A percentile compares a stretch with the other conserved stretches of the same genome.
These are phyloP conservation scores for Aureobasidium lini DNA, from an alignment of 2,329 filamentous ascomycete genomes.

Conservation along the genomic window DNA sequence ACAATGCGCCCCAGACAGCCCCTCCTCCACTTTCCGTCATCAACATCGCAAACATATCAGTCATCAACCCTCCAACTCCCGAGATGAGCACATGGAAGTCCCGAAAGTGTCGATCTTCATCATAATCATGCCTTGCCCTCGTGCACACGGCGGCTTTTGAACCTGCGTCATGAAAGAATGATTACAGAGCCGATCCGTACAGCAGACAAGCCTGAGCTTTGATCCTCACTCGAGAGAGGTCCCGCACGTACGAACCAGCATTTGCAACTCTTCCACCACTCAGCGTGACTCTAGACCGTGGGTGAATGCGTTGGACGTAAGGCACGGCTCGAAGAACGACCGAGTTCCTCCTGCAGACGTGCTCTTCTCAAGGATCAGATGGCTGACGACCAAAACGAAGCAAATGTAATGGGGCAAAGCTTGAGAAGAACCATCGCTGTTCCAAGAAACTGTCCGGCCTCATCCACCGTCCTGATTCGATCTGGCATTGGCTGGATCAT, in stretches of 20 bases:
- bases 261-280: constrained; percentile 22
- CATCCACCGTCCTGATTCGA: constrained; percentile 13
- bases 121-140: constrained; percentile 9
- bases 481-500: constrained; percentile 12
- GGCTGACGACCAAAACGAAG: not conserved
- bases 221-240: constrained; percentile 90
- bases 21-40: constrained; percentile 19
- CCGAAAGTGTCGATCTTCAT: constrained; percentile 11
- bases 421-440: constrained; percentile 20
- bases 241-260: constrained; percentile 41
- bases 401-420: not conserved
- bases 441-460: constrained; percentile 7
- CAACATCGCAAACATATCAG: constrained; percentile 1
- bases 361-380: not conserved
- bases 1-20: constrained; percentile 18
- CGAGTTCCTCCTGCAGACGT: not conserved
- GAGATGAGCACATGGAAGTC: constrained; percentile 7
- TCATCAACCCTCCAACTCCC: not conserved
- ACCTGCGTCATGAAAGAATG: constrained; percentile 9
- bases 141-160: constrained; percentile 12
- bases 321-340: not conserved
- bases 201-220: constrained; percentile 86
- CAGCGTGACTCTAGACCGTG: constrained; percentile 7
- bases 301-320: not conserved
- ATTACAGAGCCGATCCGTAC: constrained; percentile 24